A percentile compares a stretch with the other conserved stretches of the same genome.
phyloP scores from a whole-genome alignment of 257 asterid genomes.

The Prunella vulgaris region DNA sequence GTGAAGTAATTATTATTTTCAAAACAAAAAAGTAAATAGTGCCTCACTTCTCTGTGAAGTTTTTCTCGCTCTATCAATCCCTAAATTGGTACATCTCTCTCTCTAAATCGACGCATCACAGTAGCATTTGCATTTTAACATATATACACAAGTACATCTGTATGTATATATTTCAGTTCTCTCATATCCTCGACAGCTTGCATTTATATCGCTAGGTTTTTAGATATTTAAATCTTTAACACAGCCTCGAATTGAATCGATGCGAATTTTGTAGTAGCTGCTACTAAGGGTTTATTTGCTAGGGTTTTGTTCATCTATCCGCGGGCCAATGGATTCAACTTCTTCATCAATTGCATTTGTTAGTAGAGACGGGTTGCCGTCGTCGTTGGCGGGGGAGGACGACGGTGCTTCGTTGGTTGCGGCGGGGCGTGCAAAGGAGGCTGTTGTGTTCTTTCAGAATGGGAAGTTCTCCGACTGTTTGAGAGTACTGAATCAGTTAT shows the following conservation, averaged over 20 bases:
- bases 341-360: slow-evolving; percentile 34
- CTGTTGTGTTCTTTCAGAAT: slow-evolving; percentile 62
- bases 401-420: slow-evolving; percentile 49
- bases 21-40: not conserved
- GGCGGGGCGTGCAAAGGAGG: slow-evolving; percentile 75
- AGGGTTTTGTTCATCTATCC: slow-evolving; percentile 42
- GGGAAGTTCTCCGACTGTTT: slow-evolving; percentile 69
- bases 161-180: not conserved
- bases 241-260: slow-evolving; percentile 13
- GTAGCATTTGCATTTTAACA: not conserved
- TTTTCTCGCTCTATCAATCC: slow-evolving; percentile 17
- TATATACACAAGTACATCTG: not conserved
- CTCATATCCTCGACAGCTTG: not conserved
- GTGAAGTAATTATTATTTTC: too few species aligned
- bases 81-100: slow-evolving; percentile 5
- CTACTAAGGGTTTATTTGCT: slow-evolving; percentile 30
- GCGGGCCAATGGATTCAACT: slow-evolving; percentile 58
- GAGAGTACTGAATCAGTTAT: slow-evolving; percentile 53
- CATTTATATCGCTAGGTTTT: slow-evolving; percentile 51
- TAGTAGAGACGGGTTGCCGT: slow-evolving; percentile 26
- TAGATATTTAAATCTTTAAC: slow-evolving; percentile 8
- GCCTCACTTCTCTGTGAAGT: not conserved
- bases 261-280: slow-evolving; percentile 26
- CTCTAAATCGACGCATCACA: slow-evolving; percentile 20
- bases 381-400: slow-evolving; percentile 37